Evolutionary conservation across 2,329 filamentous ascomycete genomes (phyloP).

Genomic region (Trichoderma cornu-damae): DNA sequence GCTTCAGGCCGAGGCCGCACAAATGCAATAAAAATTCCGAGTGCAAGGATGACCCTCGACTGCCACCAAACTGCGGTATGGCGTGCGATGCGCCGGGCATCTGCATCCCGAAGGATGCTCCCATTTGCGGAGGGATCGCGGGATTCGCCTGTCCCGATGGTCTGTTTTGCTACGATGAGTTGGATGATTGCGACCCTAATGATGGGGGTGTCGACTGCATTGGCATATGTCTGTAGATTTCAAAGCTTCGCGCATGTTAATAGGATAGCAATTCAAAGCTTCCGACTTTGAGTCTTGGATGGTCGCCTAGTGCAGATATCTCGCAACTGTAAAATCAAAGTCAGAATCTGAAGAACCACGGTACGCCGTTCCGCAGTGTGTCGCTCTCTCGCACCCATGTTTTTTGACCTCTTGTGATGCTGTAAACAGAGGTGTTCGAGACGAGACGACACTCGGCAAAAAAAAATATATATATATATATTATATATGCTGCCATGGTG

Average conservation of each 20-base stretch:
- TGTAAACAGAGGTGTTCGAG: neutral
- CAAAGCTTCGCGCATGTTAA: neutral
- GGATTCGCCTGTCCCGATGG: slow-evolving; percentile 28
- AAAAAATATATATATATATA: no score
- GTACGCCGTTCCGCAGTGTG: neutral
- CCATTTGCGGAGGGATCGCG: slow-evolving; percentile 26
- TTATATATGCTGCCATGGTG: no score
- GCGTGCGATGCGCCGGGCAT: slow-evolving; percentile 35
- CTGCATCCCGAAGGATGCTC: slow-evolving; percentile 26
- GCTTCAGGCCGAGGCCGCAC: slow-evolving; percentile 24
- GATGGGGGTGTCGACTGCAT: slow-evolving; percentile 29
- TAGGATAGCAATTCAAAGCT: neutral
- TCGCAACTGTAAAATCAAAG: neutral
- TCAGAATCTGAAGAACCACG: neutral
- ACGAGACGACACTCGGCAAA: no score
- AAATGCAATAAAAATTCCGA: slow-evolving; percentile 25
- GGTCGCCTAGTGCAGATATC: neutral
- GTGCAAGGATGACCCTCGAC: slow-evolving; percentile 34
- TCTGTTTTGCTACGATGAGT: slow-evolving; percentile 29
- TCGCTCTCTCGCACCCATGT: neutral
- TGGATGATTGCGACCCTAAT: slow-evolving; percentile 29
- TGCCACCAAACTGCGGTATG: slow-evolving; percentile 29
- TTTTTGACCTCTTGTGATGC: neutral
- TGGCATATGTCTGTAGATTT: slow-evolving; percentile 32
- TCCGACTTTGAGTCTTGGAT: neutral